Conservation (phyloP, 306 rosid genomes). For the Vigna unguiculata region DNA sequence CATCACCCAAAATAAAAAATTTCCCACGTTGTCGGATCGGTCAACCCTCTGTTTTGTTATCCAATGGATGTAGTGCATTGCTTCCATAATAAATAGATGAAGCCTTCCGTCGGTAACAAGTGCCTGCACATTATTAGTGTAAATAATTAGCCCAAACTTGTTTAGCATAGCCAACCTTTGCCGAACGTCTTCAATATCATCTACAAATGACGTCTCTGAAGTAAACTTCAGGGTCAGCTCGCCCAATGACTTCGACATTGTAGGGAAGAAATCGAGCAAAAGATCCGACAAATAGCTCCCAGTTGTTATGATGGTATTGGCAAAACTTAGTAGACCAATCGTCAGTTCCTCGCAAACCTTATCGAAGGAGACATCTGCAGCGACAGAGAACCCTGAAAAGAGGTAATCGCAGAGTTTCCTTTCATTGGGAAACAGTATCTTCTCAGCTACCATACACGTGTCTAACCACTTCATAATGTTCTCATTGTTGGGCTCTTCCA, state of each 20-base stretch:
- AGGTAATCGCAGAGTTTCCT: no score
- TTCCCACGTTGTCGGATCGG: no score
- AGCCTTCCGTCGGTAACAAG: background rate
- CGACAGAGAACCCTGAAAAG: no score
- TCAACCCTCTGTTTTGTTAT: no score
- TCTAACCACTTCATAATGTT: background rate
- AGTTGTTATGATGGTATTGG: background rate
- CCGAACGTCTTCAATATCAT: background rate
- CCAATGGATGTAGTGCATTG: background rate
- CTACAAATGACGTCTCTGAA: background rate
- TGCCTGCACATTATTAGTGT: no score
- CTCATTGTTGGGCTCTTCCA: background rate
- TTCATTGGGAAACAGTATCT: no score
- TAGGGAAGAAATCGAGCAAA: background rate
- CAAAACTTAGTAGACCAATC: background rate
- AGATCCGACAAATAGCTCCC: background rate
- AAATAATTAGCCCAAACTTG: background rate
- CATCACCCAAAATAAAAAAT: background rate
- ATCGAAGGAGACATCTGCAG: no score
- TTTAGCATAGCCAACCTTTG: background rate
- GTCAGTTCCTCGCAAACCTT: no score
- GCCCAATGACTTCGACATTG: background rate
- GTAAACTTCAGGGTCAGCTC: no score
- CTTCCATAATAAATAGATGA: background rate
- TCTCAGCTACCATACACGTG: background rate